Base-by-base conservation (phyloP, 2,329 filamentous ascomycete species). In the Cladosporium colombiae region DNA sequence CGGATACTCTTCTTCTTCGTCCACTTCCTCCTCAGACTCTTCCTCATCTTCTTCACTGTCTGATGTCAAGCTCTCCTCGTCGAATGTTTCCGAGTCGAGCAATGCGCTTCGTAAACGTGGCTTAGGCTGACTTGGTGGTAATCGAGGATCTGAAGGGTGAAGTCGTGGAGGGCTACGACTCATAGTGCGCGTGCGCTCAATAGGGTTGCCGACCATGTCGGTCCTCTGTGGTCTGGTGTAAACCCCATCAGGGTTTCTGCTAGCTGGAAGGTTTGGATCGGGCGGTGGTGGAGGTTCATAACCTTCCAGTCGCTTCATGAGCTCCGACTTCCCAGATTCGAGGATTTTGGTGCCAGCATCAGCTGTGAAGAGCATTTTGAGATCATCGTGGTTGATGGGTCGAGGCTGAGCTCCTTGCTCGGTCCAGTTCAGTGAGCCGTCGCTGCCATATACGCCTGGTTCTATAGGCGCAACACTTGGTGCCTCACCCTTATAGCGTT, bases 1-100 rank as follows among this genome's bases (percentile, higher is more conserved):
- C 16, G 81, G 80, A 70, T 93, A 88, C n/a, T 90, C 91, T 69
- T 92, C 89, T 72, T 93, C 90, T 67, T 93, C 91, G 64, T 89
- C 87, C 16, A 85, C 85, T 56, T 89, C 88, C 61, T 90, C 88
- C 44, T 89, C 88, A 49, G 90, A 88, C 64, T 88, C 85, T 71
- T 85, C 82, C 29, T 86, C 84, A 25, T 86, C 82, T 25, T 82
- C 81, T 29, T 83, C 82, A 46, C 63, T 60, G 16, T 65, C 63
- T 11, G 63, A 65, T 14, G 55, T 60, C 21, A 65, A 46, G 55
- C 57, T 60, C 25, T 66, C 64, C 16, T 56, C 64, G 7, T 61
- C 55, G n/a, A 61, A 61, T 1, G 37, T 56, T 25, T 66, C 64
- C 11, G 63, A 52, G 25, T 63, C 61, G 18, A 63, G 49, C 16